Base-by-base conservation (phyloP, 768 basidiomycete species). In the Boletus reticulatus region DNA sequence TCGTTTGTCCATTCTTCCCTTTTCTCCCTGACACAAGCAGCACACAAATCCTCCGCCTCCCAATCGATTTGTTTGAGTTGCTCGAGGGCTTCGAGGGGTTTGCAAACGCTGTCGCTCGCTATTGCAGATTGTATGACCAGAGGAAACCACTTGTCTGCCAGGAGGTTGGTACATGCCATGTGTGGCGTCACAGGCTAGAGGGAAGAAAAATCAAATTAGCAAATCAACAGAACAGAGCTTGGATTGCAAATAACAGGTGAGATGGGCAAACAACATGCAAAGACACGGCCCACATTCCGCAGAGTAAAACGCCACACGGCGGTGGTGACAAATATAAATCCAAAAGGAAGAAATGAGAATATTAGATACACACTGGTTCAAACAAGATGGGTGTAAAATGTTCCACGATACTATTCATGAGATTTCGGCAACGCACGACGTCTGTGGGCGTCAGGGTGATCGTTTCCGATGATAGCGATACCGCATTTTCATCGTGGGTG, bases 371-470 rank as follows among this genome's bases (percentile, higher is more conserved):
- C 36, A 72, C 79, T 27, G 86, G 80, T 2, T 88, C 88, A 67
- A 91, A 91, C 0, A 91, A 71, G 36, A 84, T 74, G 2, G 89
- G 87, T 0, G 87, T 86, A 65, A 90, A 89, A 66, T 87, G 78
- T 6, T 77, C 77, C 54, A 91, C 82, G 56, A 91, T 66, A 29
- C 66, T 67, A 8, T 73, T 72, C 78, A 85, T 80, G 34, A 87
- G 74, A n/a, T 63, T 63, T 58, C 69, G 72, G 60, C 82, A 84
- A 37, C 75, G 74, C 50, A 74, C 69, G 16, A 73, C 54, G 49
- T 69, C 69, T 31, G 62, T 76, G 63, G 50, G 62, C 44, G 69
- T 44, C 72, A 75, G 43, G 71, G 64, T 11, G 2, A 45, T 53
- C 44, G 32, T 38, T 24, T 14, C 42, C 3, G 52, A 38, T 13